phyloP scores from a whole-genome alignment of 495 filamentous ascomycete genomes.

The Trichoderma virens region DNA sequence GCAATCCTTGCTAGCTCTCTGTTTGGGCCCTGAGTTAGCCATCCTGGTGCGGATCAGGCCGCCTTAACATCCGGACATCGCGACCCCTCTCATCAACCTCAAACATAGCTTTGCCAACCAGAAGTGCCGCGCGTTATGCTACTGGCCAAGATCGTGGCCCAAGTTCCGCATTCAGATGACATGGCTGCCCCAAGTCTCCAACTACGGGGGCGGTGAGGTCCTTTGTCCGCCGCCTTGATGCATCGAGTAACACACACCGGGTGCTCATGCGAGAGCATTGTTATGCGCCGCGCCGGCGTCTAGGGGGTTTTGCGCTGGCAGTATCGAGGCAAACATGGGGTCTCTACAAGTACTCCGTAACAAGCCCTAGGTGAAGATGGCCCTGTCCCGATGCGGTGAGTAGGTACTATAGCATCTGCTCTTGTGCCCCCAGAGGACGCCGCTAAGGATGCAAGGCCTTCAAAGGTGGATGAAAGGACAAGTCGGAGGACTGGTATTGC shows the following conservation, averaged over 20 bases:
- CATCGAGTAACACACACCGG: neutral
- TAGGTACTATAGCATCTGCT: no score
- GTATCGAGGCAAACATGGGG: neutral
- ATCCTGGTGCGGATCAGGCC: slow-evolving; percentile 8
- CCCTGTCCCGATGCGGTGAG: neutral
- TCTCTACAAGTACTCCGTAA: no score
- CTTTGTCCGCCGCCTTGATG: neutral
- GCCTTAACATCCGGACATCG: slow-evolving; percentile 2
- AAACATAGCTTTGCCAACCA: slow-evolving; percentile 3
- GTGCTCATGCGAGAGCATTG: neutral
- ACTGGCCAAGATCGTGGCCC: neutral
- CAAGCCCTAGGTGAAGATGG: neutral
- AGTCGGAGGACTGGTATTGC: neutral
- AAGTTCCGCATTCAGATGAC: neutral
- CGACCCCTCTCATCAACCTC: slow-evolving; percentile 9
- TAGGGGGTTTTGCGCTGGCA: neutral
- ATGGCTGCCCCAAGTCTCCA: neutral
- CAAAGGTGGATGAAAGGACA: neutral
- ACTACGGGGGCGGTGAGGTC: neutral
- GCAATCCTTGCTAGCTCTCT: neutral
- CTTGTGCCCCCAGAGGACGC: neutral
- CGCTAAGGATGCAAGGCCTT: neutral
- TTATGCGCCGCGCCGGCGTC: neutral
- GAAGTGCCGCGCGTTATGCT: neutral
- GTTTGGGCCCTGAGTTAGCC: neutral